A percentile compares a stretch with the other conserved stretches of the same genome.
phyloP scores from a whole-genome alignment of 2,329 filamentous ascomycete genomes.

The Talaromyces piceae region DNA sequence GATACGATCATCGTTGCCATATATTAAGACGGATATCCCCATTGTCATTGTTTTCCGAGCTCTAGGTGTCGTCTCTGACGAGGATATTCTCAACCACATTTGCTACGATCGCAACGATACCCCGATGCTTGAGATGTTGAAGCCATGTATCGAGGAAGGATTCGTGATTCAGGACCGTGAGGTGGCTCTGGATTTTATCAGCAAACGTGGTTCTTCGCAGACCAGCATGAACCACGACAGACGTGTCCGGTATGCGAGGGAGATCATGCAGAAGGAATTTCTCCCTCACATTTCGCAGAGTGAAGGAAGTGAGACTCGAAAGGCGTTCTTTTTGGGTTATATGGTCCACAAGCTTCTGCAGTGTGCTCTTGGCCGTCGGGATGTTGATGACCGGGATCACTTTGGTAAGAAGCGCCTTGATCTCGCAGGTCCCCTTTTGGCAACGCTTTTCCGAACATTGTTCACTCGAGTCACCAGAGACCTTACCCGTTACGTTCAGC shows the following conservation, averaged over 20 bases:
- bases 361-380: constrained; percentile 83
- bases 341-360: constrained; percentile 97
- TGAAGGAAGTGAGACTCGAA: constrained; percentile 89
- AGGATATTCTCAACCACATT: constrained; percentile 96
- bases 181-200: constrained; percentile 89
- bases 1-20: constrained; percentile 84
- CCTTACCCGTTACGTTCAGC: constrained; percentile 81
- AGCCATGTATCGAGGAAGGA: constrained; percentile 93
- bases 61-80: constrained; percentile 89
- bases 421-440: constrained; percentile 85
- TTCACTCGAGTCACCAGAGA: constrained; percentile 88
- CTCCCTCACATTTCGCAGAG: constrained; percentile 93
- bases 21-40: constrained; percentile 87
- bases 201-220: constrained; percentile 73
- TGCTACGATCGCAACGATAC: constrained; percentile 93
- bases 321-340: constrained; percentile 97
- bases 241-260: constrained; percentile 84
- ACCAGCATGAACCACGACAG: constrained; percentile 68
- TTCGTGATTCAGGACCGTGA: constrained; percentile 95
- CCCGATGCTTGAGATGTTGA: constrained; percentile 95
- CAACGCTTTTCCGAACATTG: constrained; percentile 90
- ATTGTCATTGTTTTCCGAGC: constrained; percentile 95
- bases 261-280: constrained; percentile 95
- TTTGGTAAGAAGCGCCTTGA: constrained; percentile 98
- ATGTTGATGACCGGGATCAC: constrained; percentile 95